Percentiles rank a stretch among this genome's conserved stretches.
phyloP scores from a whole-genome alignment of 2,329 filamentous ascomycete species.

The Aspergillus sp. region DNA sequence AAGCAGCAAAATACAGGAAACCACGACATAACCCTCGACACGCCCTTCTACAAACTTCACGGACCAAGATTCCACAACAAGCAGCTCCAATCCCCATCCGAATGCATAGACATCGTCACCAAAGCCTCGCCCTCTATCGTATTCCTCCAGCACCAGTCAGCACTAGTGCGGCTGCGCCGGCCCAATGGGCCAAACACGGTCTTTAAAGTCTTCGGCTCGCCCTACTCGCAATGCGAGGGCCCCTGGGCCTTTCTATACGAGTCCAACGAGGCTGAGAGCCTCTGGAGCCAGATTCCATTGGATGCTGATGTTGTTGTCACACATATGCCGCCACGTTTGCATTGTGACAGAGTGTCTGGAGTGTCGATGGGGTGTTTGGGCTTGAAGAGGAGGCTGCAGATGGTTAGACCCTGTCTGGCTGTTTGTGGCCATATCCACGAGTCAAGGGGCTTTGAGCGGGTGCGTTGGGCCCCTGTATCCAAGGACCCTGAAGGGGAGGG shows the following conservation, averaged over 20 bases:
- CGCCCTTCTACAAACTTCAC: slow-evolving; percentile 47
- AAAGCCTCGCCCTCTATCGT: slow-evolving; percentile 45
- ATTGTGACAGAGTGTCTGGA: slow-evolving; percentile 45
- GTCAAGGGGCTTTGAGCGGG: slow-evolving; percentile 53
- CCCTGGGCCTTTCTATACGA: slow-evolving; percentile 59
- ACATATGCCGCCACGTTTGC: slow-evolving; percentile 55
- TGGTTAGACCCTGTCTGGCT: slow-evolving; percentile 51
- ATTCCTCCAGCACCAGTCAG: slow-evolving; percentile 53
- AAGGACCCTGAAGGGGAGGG: background rate
- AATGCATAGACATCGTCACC: slow-evolving; percentile 46
- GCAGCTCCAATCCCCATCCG: slow-evolving; percentile 31
- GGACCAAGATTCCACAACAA: slow-evolving; percentile 46
- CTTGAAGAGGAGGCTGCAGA: slow-evolving; percentile 46
- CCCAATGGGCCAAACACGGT: slow-evolving; percentile 47
- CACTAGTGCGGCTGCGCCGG: slow-evolving; percentile 44
- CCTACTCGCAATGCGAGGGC: slow-evolving; percentile 48
- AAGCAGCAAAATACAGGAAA: slow-evolving; percentile 46
- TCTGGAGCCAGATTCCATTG: slow-evolving; percentile 53
- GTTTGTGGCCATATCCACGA: slow-evolving; percentile 63
- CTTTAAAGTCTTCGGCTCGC: slow-evolving; percentile 61
- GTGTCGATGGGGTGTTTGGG: slow-evolving; percentile 49
- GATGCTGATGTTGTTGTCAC: slow-evolving; percentile 57
- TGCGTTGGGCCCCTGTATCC: slow-evolving; percentile 45
- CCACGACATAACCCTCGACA: slow-evolving; percentile 57
- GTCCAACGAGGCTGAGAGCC: slow-evolving; percentile 36